Conservation (phyloP, 495 filamentous ascomycete genomes). For the Patellaria atrata region DNA sequence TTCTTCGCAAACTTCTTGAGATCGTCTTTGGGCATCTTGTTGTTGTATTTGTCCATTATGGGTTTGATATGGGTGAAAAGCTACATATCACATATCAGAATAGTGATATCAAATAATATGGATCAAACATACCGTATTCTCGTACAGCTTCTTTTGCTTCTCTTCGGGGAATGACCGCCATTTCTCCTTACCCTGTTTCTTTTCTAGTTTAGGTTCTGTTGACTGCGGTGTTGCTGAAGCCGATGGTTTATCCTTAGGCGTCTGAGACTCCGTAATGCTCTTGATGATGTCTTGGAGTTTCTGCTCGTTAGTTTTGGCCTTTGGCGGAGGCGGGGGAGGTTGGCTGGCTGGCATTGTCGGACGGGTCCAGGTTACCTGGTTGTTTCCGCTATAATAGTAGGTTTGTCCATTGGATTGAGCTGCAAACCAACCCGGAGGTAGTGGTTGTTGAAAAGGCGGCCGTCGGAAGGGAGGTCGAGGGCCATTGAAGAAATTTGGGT, state of each 20-base stretch:
- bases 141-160: slow-evolving; percentile 85
- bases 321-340: slow-evolving; percentile 43
- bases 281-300: slow-evolving; percentile 74
- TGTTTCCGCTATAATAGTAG: slow-evolving; percentile 69
- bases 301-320: slow-evolving; percentile 50
- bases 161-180: slow-evolving; percentile 68
- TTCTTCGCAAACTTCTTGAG: slow-evolving; percentile 80
- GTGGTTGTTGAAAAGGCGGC: slow-evolving; percentile 39
- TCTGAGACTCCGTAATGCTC: slow-evolving; percentile 55
- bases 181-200: slow-evolving; percentile 67
- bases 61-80: slow-evolving; percentile 71
- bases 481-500: slow-evolving; percentile 40
- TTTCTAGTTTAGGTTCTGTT: slow-evolving; percentile 42
- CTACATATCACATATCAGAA: slow-evolving; percentile 35
- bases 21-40: slow-evolving; percentile 73
- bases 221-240: slow-evolving; percentile 33
- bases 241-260: slow-evolving; percentile 44
- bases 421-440: slow-evolving; percentile 72
- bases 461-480: slow-evolving; percentile 37
- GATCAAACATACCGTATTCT: slow-evolving; percentile 72
- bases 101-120: too few relatives aligned
- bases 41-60: slow-evolving; percentile 70
- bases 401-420: slow-evolving; percentile 50
- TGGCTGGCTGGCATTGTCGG: slow-evolving; percentile 54
- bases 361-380: slow-evolving; percentile 63